Evolutionary conservation across 2,329 filamentous ascomycete genomes (phyloP), one percentile per base, ranked within the genome.

Genomic region (Leptosphaerulina australis): DNA sequence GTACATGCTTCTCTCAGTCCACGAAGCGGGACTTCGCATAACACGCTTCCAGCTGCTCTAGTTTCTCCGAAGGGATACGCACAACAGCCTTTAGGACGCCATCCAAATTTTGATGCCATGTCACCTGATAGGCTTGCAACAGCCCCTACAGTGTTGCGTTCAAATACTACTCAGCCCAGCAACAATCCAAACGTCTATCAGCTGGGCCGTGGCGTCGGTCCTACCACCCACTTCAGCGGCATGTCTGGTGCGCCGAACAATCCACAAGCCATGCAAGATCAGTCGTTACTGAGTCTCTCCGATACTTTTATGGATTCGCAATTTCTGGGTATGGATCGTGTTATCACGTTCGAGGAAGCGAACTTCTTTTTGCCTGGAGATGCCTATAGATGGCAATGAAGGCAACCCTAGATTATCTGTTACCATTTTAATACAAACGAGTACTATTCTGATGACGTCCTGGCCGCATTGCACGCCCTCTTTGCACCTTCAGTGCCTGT

Each of bases 341-440:
- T 71, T 0, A 71, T 71, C 14, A 71, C 68, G 2, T 71, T 71
- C 41, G 68, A 71, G 29, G 67, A 71, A 28, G 62, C 66, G 11
- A 71, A 70, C 35, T 71, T 71, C 29, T 63, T 63, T 22, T 36
- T 70, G 5, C 68, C 68, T 4, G 64, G 64, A 2, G 66, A 69
- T 53, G 60, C 59, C 3, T 65, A 61, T 34, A 51, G 59, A 33
- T 69, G 67, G 67, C 51, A 65, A 18, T 63, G 35, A 56, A 37
- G 4, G 6, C 29, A 15, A 11, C 6, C 6, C 8, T 14, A 12
- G 12, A 12, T 10, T 12, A 20, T 6, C 7, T 45, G 33, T 37
- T 18, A 18, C 20, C 3, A 28, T 18, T 29, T 14, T 11, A 24
- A 34, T 18, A 18, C 31, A 9, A 31, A 14, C n/a, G 18, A 3